phyloP scores from a whole-genome alignment of 352 stramenopile species.

The Globisporangium mamillatum region DNA sequence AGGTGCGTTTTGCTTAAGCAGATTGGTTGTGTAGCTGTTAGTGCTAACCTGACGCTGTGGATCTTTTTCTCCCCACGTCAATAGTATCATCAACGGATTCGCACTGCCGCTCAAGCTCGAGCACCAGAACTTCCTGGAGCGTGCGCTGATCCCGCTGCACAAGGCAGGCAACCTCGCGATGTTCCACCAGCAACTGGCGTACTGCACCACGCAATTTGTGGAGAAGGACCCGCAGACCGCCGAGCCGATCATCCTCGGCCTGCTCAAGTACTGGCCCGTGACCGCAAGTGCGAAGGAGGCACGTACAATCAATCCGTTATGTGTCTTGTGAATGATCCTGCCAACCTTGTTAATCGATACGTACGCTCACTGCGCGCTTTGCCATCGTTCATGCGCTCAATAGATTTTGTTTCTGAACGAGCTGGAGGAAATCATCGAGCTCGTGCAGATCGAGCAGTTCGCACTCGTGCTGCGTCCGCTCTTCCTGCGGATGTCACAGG shows the following conservation, averaged over 20 bases:
- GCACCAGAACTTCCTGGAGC: constrained; percentile 94
- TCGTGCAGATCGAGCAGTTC: constrained; percentile 87
- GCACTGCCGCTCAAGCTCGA: constrained; percentile 98
- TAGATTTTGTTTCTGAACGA: constrained; percentile 95
- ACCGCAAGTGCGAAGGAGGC: constrained; percentile 87
- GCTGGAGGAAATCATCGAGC: constrained; percentile 98
- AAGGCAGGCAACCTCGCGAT: constrained; percentile 92
- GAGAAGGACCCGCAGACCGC: constrained; percentile 98
- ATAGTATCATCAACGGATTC: constrained; percentile 99
- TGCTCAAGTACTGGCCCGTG: constrained; percentile 96
- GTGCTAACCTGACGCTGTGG: too few relatives aligned
- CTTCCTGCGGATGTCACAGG: constrained; percentile 78
- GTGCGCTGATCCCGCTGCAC: constrained; percentile 96
- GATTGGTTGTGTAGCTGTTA: too few relatives aligned
- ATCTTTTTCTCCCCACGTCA: neutral
- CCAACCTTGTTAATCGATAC: too few relatives aligned
- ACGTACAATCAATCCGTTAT: too few relatives aligned
- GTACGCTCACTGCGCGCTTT: too few relatives aligned
- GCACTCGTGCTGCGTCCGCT: constrained; percentile 54
- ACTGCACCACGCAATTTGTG: constrained; percentile 99
- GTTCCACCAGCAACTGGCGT: constrained; percentile 98
- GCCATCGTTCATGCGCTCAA: too few relatives aligned
- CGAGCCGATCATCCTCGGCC: constrained; percentile 91
- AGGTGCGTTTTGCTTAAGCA: constrained; percentile 23
- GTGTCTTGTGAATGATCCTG: too few relatives aligned